A percentile compares a stretch with the other conserved stretches of the same genome.
Conservation (phyloP, 75 land plant genomes). For the Cryptomeria japonica region DNA sequence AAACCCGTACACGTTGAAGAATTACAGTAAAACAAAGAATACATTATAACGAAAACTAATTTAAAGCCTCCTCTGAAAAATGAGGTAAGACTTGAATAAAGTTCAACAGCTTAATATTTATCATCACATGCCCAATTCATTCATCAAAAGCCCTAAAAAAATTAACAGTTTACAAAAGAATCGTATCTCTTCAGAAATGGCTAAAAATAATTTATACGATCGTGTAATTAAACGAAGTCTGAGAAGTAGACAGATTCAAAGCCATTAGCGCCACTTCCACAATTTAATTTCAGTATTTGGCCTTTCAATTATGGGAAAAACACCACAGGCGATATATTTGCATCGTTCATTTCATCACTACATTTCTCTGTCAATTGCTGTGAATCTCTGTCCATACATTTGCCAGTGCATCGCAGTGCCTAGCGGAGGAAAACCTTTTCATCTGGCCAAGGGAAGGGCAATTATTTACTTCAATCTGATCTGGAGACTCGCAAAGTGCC, state of each 20-base stretch:
- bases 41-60: too few species aligned
- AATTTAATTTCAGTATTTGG: conserved; percentile 31
- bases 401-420: conserved; percentile 33
- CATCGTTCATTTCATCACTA: not conserved
- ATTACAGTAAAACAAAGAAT: too few species aligned
- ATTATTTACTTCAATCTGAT: not conserved
- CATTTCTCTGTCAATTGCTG: not conserved
- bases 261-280: conserved; percentile 39
- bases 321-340: not conserved
- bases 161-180: too few species aligned
- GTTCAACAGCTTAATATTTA: too few species aligned
- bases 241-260: conserved; percentile 9
- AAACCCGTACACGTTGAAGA: too few species aligned
- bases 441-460: conserved; percentile 33
- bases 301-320: not conserved
- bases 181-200: too few species aligned
- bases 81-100: too few species aligned
- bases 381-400: not conserved
- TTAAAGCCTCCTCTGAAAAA: too few species aligned
- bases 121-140: too few species aligned
- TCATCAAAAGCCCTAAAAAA: too few species aligned
- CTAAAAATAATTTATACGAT: not conserved
- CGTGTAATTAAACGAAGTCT: not conserved
- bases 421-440: conserved; percentile 34
- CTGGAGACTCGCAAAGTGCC: not conserved